These are phyloP conservation scores for Batkoa obscura DNA, from an alignment of 371 early-diverging fungal species.

Conservation along the genomic window DNA sequence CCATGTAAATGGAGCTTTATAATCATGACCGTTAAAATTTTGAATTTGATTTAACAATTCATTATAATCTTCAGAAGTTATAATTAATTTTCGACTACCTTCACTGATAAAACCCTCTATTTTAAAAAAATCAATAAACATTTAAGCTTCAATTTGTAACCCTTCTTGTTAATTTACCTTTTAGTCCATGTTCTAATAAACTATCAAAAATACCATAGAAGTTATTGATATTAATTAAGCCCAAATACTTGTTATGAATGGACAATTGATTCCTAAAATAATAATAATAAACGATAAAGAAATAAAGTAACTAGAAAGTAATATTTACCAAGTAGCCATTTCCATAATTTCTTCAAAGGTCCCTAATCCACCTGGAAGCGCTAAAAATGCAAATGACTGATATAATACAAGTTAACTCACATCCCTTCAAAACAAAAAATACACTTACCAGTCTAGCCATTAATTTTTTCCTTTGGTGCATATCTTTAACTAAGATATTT, in stretches of 20 bases:
- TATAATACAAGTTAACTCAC: not conserved
- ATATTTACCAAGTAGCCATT: slow-evolving; percentile 48
- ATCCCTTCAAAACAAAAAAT: not conserved
- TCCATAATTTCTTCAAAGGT: slow-evolving; percentile 77
- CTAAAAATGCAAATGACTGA: slow-evolving; percentile 50
- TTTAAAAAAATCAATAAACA: no score
- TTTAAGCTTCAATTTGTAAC: no score
- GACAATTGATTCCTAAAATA: slow-evolving; percentile 28
- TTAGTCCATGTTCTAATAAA: no score
- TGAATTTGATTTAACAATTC: no score
- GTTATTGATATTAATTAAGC: slow-evolving; percentile 49
- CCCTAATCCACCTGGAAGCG: slow-evolving; percentile 71
- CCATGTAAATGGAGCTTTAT: no score
- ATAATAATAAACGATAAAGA: slow-evolving; percentile 6
- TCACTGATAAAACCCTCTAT: no score
- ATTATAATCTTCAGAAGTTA: no score
- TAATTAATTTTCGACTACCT: no score
- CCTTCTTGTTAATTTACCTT: no score
- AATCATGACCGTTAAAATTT: no score
- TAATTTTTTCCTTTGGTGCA: slow-evolving; percentile 62
- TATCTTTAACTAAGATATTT: slow-evolving; percentile 46
- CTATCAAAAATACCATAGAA: no score
- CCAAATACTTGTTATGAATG: slow-evolving; percentile 55
- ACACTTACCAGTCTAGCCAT: slow-evolving; percentile 26
- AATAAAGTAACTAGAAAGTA: not conserved